Conservation (phyloP, 1,284 basidiomycete genomes). For the Filobasidium uniguttulatum region DNA sequence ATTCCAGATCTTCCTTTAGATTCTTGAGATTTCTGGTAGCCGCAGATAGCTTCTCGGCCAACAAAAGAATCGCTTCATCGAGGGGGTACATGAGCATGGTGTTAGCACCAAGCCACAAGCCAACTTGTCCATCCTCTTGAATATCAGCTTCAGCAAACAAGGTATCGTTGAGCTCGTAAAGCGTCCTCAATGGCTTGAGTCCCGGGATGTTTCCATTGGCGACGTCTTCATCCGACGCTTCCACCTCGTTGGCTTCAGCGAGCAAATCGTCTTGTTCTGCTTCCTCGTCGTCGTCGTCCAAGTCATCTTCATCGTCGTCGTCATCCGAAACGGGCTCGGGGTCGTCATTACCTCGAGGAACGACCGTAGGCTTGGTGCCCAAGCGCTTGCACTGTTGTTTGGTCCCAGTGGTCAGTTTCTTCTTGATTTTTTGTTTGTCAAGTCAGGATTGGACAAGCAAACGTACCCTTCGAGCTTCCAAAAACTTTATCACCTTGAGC, state of each 20-base stretch:
- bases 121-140: conserved; percentile 75
- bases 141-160: conserved; percentile 82
- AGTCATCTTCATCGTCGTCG: conserved; percentile 29
- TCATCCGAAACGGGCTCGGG: conserved; percentile 30
- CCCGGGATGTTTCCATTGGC: conserved; percentile 15
- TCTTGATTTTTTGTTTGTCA: no score
- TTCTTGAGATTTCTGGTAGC: conserved; percentile 58
- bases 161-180: conserved; percentile 93
- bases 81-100: conserved; percentile 94
- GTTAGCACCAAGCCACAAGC: conserved; percentile 94
- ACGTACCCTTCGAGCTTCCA: conserved; percentile 57
- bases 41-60: conserved; percentile 60
- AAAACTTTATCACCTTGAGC: conserved; percentile 70
- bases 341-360: conserved; percentile 40
- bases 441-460: not conserved
- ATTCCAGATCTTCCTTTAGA: conserved; percentile 79
- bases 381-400: conserved; percentile 12
- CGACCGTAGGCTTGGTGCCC: conserved; percentile 11
- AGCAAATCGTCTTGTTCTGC: conserved; percentile 13
- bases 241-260: conserved; percentile 36
- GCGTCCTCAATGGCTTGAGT: conserved; percentile 52
- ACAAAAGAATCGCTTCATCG: conserved; percentile 60
- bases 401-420: not conserved
- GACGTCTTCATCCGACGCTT: conserved; percentile 36
- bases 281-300: conserved; percentile 23